Conservation (phyloP, 306 rosid species). For the Cucumis sativus region Cucumber_9930_V3 NC_026661.2:16077501-16078000, state of each 20-base stretch:
- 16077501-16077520: neutral
- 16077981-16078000: too few species aligned
- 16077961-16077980: too few species aligned
- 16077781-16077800: too few species aligned
- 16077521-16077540: too few species aligned
- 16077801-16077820: neutral
- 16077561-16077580: neutral
- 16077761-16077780: neutral
- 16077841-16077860: neutral
- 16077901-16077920: neutral
- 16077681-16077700: neutral
- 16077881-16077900: neutral
- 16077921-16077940: neutral
- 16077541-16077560: neutral
- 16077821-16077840: neutral
- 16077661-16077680: neutral
- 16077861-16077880: neutral
- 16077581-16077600: neutral
- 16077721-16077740: neutral
- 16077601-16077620: neutral
- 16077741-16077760: neutral
- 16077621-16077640: neutral
- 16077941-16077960: too few species aligned
- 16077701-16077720: neutral
- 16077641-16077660: slow-evolving; percentile 1